Evolutionary conservation across 2,329 filamentous ascomycete genomes (phyloP).

Genomic region (Hypomyces perniciosus): DNA sequence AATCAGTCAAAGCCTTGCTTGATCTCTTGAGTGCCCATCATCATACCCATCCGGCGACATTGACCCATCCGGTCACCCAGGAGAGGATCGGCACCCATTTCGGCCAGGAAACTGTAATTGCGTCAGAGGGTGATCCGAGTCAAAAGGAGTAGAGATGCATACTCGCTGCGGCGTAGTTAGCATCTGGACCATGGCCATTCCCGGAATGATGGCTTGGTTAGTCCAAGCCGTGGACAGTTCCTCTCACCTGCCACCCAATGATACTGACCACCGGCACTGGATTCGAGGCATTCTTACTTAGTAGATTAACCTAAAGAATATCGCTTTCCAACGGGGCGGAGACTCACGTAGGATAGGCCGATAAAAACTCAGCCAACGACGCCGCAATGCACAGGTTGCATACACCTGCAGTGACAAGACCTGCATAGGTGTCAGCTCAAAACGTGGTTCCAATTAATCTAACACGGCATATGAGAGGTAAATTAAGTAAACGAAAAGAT

Average conservation of each 20-base stretch:
- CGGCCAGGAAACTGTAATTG: slow-evolving; percentile 17
- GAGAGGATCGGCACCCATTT: slow-evolving; percentile 23
- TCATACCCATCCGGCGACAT: slow-evolving; percentile 56
- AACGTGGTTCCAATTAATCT: not conserved
- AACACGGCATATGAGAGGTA: not conserved
- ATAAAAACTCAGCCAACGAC: slow-evolving; percentile 64
- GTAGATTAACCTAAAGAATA: not conserved
- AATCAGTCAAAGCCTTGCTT: not conserved
- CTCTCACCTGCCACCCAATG: slow-evolving; percentile 58
- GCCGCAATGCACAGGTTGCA: slow-evolving; percentile 46
- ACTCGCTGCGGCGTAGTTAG: slow-evolving; percentile 6
- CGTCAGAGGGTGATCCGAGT: not conserved
- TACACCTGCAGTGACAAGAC: slow-evolving; percentile 27
- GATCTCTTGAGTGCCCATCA: not conserved
- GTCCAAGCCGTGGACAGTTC: slow-evolving; percentile 16
- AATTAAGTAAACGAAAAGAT: not conserved
- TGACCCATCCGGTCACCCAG: slow-evolving; percentile 51
- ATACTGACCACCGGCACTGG: slow-evolving; percentile 53
- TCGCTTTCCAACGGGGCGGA: not conserved
- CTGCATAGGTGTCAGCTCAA: slow-evolving; percentile 4
- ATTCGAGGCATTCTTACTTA: not conserved
- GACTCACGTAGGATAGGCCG: slow-evolving; percentile 46
- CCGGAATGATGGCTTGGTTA: slow-evolving; percentile 39
- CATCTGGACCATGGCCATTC: slow-evolving; percentile 48
- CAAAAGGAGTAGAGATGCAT: not conserved